Conservation (phyloP, 768 basidiomycete genomes). For the Calvatia gigantea region DNA sequence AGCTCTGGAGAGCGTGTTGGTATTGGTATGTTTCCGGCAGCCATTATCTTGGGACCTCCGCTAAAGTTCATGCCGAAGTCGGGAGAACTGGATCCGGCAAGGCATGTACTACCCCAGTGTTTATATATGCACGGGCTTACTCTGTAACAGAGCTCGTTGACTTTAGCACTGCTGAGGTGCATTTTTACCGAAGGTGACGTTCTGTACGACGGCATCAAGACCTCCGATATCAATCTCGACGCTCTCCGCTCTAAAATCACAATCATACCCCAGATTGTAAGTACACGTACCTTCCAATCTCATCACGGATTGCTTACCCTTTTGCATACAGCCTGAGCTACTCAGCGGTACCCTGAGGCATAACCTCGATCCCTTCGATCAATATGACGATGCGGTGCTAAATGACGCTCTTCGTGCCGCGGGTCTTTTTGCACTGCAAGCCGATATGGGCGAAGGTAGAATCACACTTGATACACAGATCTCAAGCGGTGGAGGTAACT, state of each 20-base stretch:
- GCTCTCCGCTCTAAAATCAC: constrained; percentile 55
- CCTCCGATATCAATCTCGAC: constrained; percentile 49
- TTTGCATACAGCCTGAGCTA: constrained; percentile 36
- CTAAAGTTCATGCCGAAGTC: constrained; percentile 23
- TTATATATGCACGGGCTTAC: not conserved
- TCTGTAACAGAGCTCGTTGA: constrained; percentile 45
- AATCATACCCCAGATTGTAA: constrained; percentile 50
- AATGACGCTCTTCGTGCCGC: constrained; percentile 38
- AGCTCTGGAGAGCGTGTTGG: constrained; percentile 50
- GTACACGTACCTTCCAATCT: constrained; percentile 11
- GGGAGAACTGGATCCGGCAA: constrained; percentile 46
- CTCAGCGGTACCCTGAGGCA: constrained; percentile 59
- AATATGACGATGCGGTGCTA: constrained; percentile 47
- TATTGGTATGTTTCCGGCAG: constrained; percentile 37
- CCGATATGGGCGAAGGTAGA: constrained; percentile 46
- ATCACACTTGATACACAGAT: constrained; percentile 44
- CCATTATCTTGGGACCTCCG: not conserved
- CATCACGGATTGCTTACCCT: not conserved
- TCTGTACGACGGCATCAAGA: constrained; percentile 51
- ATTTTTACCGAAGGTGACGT: constrained; percentile 56
- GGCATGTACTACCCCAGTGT: constrained; percentile 26
- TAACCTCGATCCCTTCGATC: constrained; percentile 67
- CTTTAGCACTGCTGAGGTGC: constrained; percentile 53
- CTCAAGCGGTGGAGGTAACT: constrained; percentile 59
- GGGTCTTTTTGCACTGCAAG: constrained; percentile 37